Base-by-base conservation (phyloP, 2,329 filamentous ascomycete genomes). In the Rutstroemia sp. region DNA sequence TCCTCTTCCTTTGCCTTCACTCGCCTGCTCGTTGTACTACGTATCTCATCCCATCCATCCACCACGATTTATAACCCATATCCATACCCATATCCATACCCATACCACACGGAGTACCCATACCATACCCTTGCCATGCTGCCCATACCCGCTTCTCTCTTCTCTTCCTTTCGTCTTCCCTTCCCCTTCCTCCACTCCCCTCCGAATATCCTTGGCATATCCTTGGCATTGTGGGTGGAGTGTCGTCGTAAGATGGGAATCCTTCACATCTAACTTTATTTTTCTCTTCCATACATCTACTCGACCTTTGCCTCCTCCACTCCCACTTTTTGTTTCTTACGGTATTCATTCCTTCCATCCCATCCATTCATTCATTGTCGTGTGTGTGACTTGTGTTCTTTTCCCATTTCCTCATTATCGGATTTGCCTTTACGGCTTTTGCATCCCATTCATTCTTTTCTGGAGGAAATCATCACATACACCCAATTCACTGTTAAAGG, bases 221-320 rank as follows among this genome's bases (percentile, higher is more conserved):
- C 51, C 44, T 54, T 48, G 51, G 51, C 51, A 48, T 34, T 19
- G 16, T 27, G 34, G 38, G 51, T 54, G 51, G 51, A 14, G 30
- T 21, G 5, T 8, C 6, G 12, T 46, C 39, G 51, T 53, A 40
- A 42, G 25, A 52, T 34, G 19, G 44, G 27, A 51, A 50, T 50
- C 48, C 48, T 50, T 30, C 36, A n/a, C 50, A 12, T 34, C 25
- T 21, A 30, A 39, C 39, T 46, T 21, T 3, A 17, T 16, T 21
- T 12, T 17, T 44, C n/a, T 8, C 19, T 46, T 21, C 16, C 17
- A 25, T 42, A 30, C 23, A 40, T 51, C 14, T 44, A 34, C 27
- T 52, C 27, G 19, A 14, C 12, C 42, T 25, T 12, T 8, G 16
- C 40, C 19, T 23, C 36, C 8, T 23, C 12, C 14, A 10, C 10